Base-by-base conservation (phyloP, 768 basidiomycete genomes). In the Scleroderma bovista region DNA sequence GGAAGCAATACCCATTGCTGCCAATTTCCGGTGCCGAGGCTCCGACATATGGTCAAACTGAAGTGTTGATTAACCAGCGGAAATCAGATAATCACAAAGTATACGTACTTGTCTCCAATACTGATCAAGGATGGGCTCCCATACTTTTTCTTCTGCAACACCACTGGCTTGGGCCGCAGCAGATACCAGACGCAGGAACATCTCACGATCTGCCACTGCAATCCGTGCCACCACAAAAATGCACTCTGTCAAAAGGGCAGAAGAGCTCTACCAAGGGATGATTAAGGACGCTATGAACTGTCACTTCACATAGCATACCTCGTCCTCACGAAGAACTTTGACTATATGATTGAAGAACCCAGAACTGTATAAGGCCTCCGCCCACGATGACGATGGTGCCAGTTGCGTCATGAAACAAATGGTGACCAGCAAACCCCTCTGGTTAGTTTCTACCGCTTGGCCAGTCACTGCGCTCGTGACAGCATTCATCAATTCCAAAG, bases 21-120 rank as follows among this genome's bases (percentile, higher is more conserved):
- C 71, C 49, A 95, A 72, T 69, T 95, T 95, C 50, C 93, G 83
- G 53, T 86, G 78, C 10, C 84, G 79, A 1, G 89, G 83, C 62
- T 93, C 88, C 15, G 87, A 86, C 82, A 93, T 88, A 61, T 84
- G 87, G 65, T 95, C 93, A 63, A 93, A 91, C 93, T 95, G 50
- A 46, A 48, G 11, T 52, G 40, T 34, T 42, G 20, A 20, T 46
- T 49, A 11, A 43, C 40, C 24, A 15, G 16, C 5, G 16, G 39
- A 24, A n/a, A n/a, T 31, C 45, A 31, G 41, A 42, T n/a, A 47
- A 9, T 23, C 11, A 11, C 42, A 6, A 17, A 38, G 23, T 29
- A n/a, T 9, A 69, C 73, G 53, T 64, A 86, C 90, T 64, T 85
- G 85, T 36, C 79, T 79, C 80, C 87, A 88, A 84, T 88, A 93